phyloP scores from a whole-genome alignment of 768 basidiomycete genomes.

The Cystobasidium ongulense region DNA sequence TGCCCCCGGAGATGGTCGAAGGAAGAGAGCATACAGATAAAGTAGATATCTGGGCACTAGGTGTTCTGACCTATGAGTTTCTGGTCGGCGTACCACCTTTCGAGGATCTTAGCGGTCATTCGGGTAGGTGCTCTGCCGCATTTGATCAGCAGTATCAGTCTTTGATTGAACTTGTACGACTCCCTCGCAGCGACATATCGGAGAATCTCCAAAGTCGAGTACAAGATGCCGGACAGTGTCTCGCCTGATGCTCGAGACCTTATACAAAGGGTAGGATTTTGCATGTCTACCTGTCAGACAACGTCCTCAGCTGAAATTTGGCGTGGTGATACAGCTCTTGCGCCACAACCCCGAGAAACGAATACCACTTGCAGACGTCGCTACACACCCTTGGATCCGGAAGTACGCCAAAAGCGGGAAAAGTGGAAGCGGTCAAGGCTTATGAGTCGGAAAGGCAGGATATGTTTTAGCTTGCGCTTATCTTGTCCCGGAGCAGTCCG shows the following conservation, averaged over 20 bases:
- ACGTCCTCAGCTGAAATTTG: neutral
- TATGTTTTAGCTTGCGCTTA: no score
- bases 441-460: neutral
- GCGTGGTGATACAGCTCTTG: slow-evolving; percentile 56
- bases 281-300: neutral
- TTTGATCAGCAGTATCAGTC: neutral
- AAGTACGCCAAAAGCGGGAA: slow-evolving; percentile 41
- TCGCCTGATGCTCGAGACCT: slow-evolving; percentile 62
- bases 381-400: slow-evolving; percentile 75
- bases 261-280: slow-evolving; percentile 50
- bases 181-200: slow-evolving; percentile 68
- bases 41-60: slow-evolving; percentile 94
- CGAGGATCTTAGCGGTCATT: slow-evolving; percentile 70
- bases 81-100: slow-evolving; percentile 75
- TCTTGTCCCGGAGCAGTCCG: no score
- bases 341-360: slow-evolving; percentile 67
- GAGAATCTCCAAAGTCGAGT: slow-evolving; percentile 78
- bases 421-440: slow-evolving; percentile 16
- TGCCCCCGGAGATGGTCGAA: slow-evolving; percentile 98
- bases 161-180: neutral
- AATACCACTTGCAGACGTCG: slow-evolving; percentile 63
- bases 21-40: slow-evolving; percentile 76
- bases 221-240: slow-evolving; percentile 56
- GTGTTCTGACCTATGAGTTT: slow-evolving; percentile 94
- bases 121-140: slow-evolving; percentile 51